Base-by-base conservation (phyloP, 768 basidiomycete genomes). In the Rickenella mellea region DNA sequence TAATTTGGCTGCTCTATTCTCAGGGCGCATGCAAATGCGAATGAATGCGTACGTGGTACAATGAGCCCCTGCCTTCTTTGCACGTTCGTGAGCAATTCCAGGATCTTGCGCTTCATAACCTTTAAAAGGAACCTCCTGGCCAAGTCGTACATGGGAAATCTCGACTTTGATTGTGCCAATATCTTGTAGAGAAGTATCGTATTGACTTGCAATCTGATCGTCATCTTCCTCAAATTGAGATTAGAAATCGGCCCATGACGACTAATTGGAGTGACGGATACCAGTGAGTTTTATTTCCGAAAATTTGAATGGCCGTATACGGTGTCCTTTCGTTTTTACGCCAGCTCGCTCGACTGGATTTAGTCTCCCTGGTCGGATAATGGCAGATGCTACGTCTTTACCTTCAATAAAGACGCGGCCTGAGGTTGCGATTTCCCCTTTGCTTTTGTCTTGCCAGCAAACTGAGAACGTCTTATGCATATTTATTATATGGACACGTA, bases 151-250 rank as follows among this genome's bases (percentile, higher is more conserved):
- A 12, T 33, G 39, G 14, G 40, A 29, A 32, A 46, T 46, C 27
- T 46, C 44, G 14, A 46, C 44, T 33, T 27, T 43, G 15, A 46
- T 46, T 21, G 44, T 46, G 14, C 44, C 44, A 21, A 46, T 41
- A 10, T 46, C 27, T 6, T 44, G 15, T 19, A 46, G 17, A 25
- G 15, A 17, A 14, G 39, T 27, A 31, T 46, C 44, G 22, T 43
- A 24, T 17, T 9, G 12, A 33, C 26, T 42, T 12, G 44, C 44
- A 17, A 46, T 17, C n/a, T 39, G n/a, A n/a, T 46, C 44, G 17
- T 46, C 44, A 27, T 46, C 44, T 46, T 15, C 7, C 3, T 24
- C 20, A 22, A 35, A 11, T 17, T 24, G 2, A 15, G 12, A 20
- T 26, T 19, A 10, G 27, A 19, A 46, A 27, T 41, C 10, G 17